These are phyloP conservation scores for Podila epigama DNA, from an alignment of 192 early-diverging fungal genomes.

Conservation along the genomic window DNA sequence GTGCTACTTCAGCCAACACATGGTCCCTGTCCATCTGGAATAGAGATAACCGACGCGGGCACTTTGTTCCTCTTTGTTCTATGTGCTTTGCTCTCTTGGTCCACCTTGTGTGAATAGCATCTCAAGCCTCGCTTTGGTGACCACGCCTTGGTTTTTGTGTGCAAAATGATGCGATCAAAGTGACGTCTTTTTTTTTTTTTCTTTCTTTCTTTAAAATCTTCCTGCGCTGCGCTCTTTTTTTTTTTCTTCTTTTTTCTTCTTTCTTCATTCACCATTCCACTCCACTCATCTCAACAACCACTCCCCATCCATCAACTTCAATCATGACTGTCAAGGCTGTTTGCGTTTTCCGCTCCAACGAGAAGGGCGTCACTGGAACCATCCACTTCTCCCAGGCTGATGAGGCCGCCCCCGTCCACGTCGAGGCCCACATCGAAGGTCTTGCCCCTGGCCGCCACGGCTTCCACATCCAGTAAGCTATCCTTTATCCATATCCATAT, in stretches of 20 bases:
- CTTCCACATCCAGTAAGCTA: slow-evolving; percentile 82
- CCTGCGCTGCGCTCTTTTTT: slow-evolving; percentile 8
- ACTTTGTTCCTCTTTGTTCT: too few species aligned
- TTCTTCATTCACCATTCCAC: slow-evolving; percentile 8
- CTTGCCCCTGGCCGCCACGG: slow-evolving; percentile 80
- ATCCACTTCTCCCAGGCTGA: slow-evolving; percentile 75
- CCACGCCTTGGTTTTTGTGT: background rate
- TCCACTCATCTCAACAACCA: too few species aligned
- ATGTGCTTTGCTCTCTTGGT: too few species aligned
- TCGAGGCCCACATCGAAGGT: slow-evolving; percentile 68
- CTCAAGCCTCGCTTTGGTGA: too few species aligned
- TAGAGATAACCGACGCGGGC: too few species aligned
- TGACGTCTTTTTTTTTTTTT: slow-evolving; percentile 14
- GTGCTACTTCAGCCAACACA: too few species aligned
- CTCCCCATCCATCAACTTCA: slow-evolving; percentile 4
- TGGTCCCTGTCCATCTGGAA: too few species aligned
- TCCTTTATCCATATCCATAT: background rate
- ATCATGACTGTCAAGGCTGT: slow-evolving; percentile 85
- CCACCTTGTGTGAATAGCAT: too few species aligned
- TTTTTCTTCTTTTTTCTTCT: slow-evolving; percentile 25
- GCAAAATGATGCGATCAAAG: slow-evolving; percentile 8
- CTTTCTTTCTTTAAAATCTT: slow-evolving; percentile 14
- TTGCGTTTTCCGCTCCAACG: slow-evolving; percentile 76
- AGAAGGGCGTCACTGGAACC: slow-evolving; percentile 69
- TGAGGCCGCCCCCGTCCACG: slow-evolving; percentile 59